A percentile compares a stretch with the other conserved stretches of the same genome.
phyloP scores from a whole-genome alignment of 75 land plant species.

The Picea glauca region DNA sequence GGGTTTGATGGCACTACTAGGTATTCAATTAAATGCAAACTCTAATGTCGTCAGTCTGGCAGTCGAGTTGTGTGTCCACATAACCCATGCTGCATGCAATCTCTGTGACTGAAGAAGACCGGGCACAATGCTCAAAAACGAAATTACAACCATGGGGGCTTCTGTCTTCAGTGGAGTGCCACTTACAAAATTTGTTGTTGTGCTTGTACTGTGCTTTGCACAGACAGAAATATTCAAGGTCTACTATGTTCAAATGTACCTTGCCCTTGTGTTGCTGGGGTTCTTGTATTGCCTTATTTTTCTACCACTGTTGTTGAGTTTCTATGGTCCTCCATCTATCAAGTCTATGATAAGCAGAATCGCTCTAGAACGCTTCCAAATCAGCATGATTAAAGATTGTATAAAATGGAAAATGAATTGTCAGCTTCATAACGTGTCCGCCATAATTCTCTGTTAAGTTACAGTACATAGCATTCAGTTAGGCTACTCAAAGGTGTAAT shows the following conservation, averaged over 20 bases:
- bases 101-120: conserved; percentile 67
- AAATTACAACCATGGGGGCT: conserved; percentile 63
- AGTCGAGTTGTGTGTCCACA: conserved; percentile 96
- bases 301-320: conserved; percentile 53
- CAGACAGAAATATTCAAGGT: conserved; percentile 93
- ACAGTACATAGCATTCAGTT: too few relatives aligned
- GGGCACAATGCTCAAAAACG: conserved; percentile 51
- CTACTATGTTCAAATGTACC: conserved; percentile 93
- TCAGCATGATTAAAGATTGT: too few relatives aligned
- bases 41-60: conserved; percentile 93
- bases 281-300: background rate
- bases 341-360: background rate
- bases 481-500: too few relatives aligned
- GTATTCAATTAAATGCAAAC: conserved; percentile 87
- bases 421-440: too few relatives aligned
- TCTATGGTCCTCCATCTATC: conserved; percentile 59
- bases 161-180: conserved; percentile 96
- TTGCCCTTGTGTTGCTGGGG: conserved; percentile 85
- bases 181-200: conserved; percentile 91
- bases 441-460: too few relatives aligned
- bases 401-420: too few relatives aligned
- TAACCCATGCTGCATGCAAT: conserved; percentile 92
- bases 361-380: background rate
- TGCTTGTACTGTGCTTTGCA: conserved; percentile 83
- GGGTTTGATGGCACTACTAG: conserved; percentile 84